Evolutionary conservation across 441 rosid species (phyloP).

Genomic region (Iberis amara): DNA sequence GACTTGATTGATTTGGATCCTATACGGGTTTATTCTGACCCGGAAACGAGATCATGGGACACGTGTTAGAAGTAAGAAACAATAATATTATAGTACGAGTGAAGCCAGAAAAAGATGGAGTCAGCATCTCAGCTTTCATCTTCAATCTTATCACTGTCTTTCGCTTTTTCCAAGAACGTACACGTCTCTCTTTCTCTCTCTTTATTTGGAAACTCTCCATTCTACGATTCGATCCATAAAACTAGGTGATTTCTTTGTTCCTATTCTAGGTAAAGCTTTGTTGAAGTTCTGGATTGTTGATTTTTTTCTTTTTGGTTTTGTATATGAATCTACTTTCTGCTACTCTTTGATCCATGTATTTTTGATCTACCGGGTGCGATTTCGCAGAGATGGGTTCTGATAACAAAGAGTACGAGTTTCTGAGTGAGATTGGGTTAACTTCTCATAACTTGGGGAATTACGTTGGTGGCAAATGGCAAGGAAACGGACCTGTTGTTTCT

Average conservation of each 20-base stretch:
- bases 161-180: constrained; percentile 6
- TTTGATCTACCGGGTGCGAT: too few relatives aligned
- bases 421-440: constrained; percentile 71
- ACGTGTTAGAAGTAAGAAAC: too few relatives aligned
- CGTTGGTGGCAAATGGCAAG: constrained; percentile 76
- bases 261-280: background rate
- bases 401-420: constrained; percentile 54
- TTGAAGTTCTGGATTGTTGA: too few relatives aligned
- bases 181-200: constrained; percentile 28
- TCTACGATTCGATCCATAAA: constrained; percentile 13
- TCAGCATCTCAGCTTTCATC: constrained; percentile 19
- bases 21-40: too few relatives aligned
- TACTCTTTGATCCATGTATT: too few relatives aligned
- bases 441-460: constrained; percentile 61
- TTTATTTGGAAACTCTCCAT: background rate
- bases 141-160: background rate
- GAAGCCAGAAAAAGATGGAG: too few relatives aligned
- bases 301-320: too few relatives aligned
- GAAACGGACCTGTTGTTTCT: constrained; percentile 55
- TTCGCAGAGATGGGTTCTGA: constrained; percentile 57
- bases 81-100: too few relatives aligned
- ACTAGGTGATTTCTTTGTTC: background rate
- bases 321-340: too few relatives aligned
- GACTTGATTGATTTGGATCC: too few relatives aligned
- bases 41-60: too few relatives aligned